Base-by-base conservation (phyloP, 164 flowering plant genomes). In the Hamamelis virginiana region DNA sequence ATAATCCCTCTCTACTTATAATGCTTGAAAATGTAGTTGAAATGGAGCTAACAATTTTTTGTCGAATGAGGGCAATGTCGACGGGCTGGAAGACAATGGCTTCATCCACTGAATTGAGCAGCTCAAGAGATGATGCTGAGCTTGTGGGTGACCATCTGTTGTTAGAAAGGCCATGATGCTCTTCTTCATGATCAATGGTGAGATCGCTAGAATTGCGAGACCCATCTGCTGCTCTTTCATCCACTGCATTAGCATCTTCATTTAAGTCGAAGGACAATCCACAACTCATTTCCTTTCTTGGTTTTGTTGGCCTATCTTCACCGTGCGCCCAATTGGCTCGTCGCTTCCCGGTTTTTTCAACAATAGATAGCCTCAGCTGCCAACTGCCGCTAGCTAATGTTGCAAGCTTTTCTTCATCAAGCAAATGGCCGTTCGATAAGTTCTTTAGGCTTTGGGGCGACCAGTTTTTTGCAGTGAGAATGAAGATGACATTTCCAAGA, bases 141-240 rank as follows among this genome's bases (percentile, higher is more conserved):
- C 77, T 67, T 13, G 73, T 13, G 9, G 78, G 46, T 12, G 68
- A 66, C 15, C 50, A 72, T 51, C 72, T 70, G 47, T 64, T 67
- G 8, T 70, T 68, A 15, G 18, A 28, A 15, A 77, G 78, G 70
- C 72, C 81, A 9, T 63, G 72, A 9, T 85, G 74, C 4, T 84
- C 88, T 0, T 77, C 87, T n/a, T 87, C 93, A 21, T 83, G 88
- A 22, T 91, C 97, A 0, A 83, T 50, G 4, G 96, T 91, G 57
- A 95, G 85, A 65, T 91, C 96, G 41, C 98, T 94, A 1, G 97
- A 91, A 68, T 91, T 85, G 52, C 77, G 82, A 3, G 96, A 88
- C 0, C 90, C 91, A 64, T 87, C 91, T 4, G 78, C 71, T 61
- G 78, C 71, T 61, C 62, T 62, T 51, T 87, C 91, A 27, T 84